Percentiles rank a stretch among this genome's conserved stretches.
phyloP scores from a whole-genome alignment of 164 flowering plant genomes.

The Malania oleifera region DNA sequence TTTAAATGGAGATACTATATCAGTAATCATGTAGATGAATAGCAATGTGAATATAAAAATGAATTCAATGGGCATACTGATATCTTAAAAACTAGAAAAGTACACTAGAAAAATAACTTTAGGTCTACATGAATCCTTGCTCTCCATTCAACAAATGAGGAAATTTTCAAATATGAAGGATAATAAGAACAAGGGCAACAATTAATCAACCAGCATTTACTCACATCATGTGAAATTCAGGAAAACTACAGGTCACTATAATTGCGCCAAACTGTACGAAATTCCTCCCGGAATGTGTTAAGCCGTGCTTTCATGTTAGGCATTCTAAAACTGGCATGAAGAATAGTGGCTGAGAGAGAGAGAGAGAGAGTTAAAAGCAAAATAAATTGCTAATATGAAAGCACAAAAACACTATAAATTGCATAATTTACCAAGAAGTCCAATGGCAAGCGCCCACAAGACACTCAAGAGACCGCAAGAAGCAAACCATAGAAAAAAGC shows the following conservation, averaged over 20 bases:
- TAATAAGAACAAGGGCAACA: too few species aligned
- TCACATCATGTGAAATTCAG: slow-evolving; percentile 17
- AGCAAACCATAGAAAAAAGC: slow-evolving; percentile 75
- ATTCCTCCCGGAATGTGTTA: slow-evolving; percentile 95
- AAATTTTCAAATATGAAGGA: too few species aligned
- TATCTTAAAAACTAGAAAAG: background rate
- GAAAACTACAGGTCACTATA: slow-evolving; percentile 76
- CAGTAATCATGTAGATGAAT: too few species aligned
- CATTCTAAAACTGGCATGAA: slow-evolving; percentile 97
- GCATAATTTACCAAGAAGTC: slow-evolving; percentile 62
- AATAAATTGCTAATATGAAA: background rate
- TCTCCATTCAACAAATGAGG: too few species aligned
- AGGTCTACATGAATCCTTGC: too few species aligned
- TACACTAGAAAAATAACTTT: too few species aligned
- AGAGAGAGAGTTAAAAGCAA: background rate
- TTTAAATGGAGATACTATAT: too few species aligned
- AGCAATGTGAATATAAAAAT: too few species aligned
- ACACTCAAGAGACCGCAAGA: slow-evolving; percentile 82
- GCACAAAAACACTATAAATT: background rate
- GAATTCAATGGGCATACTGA: background rate
- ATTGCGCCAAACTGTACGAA: slow-evolving; percentile 98
- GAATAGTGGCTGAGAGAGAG: slow-evolving; percentile 51
- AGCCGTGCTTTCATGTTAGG: slow-evolving; percentile 95
- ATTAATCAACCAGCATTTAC: slow-evolving; percentile 17
- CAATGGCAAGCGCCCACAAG: slow-evolving; percentile 68